Conservation (phyloP, 768 basidiomycete species). For the Pisolithus orientalis region DNA sequence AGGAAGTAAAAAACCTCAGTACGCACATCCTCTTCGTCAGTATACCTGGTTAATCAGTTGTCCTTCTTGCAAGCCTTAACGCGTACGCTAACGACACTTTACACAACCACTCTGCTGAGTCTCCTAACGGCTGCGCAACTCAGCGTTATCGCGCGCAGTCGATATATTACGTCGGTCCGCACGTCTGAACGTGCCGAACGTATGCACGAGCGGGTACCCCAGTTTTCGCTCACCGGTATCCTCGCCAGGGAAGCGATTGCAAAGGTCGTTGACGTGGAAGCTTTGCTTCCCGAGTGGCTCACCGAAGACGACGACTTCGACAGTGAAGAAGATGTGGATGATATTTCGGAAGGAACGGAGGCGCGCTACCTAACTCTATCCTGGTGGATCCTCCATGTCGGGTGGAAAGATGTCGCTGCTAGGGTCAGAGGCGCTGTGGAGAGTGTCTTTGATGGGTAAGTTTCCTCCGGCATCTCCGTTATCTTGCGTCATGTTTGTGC, state of each 20-base stretch:
- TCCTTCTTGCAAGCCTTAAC: conserved; percentile 60
- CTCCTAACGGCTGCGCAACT: conserved; percentile 87
- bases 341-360: conserved; percentile 63
- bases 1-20: conserved; percentile 78
- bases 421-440: conserved; percentile 71
- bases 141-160: conserved; percentile 72
- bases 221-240: conserved; percentile 18
- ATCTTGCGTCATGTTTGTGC: background rate
- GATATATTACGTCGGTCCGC: conserved; percentile 68
- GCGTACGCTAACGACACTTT: conserved; percentile 78
- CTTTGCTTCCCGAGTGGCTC: conserved; percentile 17
- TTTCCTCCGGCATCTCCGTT: background rate
- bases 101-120: conserved; percentile 78
- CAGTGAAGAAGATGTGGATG: conserved; percentile 23
- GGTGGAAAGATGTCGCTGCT: conserved; percentile 81
- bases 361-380: conserved; percentile 77
- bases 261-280: conserved; percentile 20
- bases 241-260: conserved; percentile 20
- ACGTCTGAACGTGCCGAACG: conserved; percentile 56
- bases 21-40: conserved; percentile 36
- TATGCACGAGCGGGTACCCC: conserved; percentile 35
- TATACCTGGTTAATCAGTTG: conserved; percentile 1
- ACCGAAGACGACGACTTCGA: conserved; percentile 21
- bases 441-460: conserved; percentile 80
- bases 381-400: conserved; percentile 91